Percentiles rank a stretch among this genome's conserved stretches.
Evolutionary conservation across 1,139 yeast species (phyloP).

Genomic region (Candida albicans): DNA sequence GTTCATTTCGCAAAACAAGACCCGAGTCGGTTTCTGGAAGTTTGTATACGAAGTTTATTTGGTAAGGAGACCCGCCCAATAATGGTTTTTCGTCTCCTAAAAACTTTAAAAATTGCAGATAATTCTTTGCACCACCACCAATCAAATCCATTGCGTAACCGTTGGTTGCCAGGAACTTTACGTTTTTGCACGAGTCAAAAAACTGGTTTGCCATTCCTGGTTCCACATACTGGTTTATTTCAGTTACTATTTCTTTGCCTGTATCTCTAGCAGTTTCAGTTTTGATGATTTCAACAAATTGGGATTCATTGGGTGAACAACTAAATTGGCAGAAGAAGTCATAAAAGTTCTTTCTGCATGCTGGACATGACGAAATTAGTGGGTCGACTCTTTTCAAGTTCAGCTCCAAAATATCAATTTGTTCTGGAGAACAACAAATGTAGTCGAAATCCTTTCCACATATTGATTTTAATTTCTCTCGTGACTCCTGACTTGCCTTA

Average conservation of each 20-base stretch:
- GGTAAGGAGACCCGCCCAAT: conserved; percentile 94
- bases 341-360: conserved; percentile 83
- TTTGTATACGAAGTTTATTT: conserved; percentile 71
- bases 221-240: conserved; percentile 63
- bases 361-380: conserved; percentile 89
- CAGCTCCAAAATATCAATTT: conserved; percentile 32
- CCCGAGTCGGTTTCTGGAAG: conserved; percentile 20
- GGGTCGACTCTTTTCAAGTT: conserved; percentile 76
- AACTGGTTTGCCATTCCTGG: conserved; percentile 60
- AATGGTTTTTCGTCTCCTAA: conserved; percentile 92
- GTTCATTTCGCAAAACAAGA: conserved; percentile 27
- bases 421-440: conserved; percentile 45
- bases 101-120: conserved; percentile 72
- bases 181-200: conserved; percentile 82
- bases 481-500: conserved; percentile 44
- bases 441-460: conserved; percentile 59
- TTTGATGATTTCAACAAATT: conserved; percentile 66
- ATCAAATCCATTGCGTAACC: conserved; percentile 96
- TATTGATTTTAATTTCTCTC: conserved; percentile 49
- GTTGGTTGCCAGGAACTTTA: conserved; percentile 91
- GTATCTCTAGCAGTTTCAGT: conserved; percentile 52
- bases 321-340: conserved; percentile 87
- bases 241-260: conserved; percentile 65
- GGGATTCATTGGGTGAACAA: conserved; percentile 82
- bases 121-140: conserved; percentile 91